A percentile compares a stretch with the other conserved stretches of the same genome.
Evolutionary conservation across 257 asterid genomes (phyloP).

Genomic region (Gentiana macrophylla): DNA sequence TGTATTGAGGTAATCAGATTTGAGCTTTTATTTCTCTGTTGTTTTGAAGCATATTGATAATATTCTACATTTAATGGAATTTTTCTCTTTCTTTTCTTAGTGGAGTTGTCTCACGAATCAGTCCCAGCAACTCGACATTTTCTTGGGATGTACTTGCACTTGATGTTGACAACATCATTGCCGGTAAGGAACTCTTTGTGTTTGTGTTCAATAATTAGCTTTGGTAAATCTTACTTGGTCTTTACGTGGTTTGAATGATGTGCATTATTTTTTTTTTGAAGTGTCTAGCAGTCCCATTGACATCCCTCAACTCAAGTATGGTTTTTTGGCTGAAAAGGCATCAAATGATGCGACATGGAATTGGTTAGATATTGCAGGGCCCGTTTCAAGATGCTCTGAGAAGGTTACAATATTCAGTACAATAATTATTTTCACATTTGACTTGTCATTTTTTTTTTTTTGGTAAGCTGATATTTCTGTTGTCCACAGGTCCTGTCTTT

Average conservation of each 20-base stretch:
- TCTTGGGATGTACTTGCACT: constrained; percentile 73
- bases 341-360: constrained; percentile 42
- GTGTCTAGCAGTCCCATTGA: constrained; percentile 74
- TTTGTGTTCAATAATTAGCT: constrained; percentile 3
- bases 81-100: constrained; percentile 26
- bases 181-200: constrained; percentile 32
- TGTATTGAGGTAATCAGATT: constrained; percentile 46
- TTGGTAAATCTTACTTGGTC: constrained; percentile 6
- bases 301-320: constrained; percentile 75
- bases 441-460: background rate
- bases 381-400: constrained; percentile 51
- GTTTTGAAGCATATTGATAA: background rate
- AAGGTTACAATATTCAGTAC: constrained; percentile 25
- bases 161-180: constrained; percentile 57
- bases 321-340: constrained; percentile 27
- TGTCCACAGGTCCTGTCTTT: constrained; percentile 46
- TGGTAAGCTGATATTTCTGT: background rate
- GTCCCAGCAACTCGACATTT: constrained; percentile 49
- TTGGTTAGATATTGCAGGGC: constrained; percentile 64
- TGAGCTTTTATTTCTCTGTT: constrained; percentile 8
- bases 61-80: background rate
- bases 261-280: constrained; percentile 18
- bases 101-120: constrained; percentile 60
- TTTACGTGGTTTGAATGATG: constrained; percentile 10
- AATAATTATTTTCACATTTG: background rate